A percentile compares a stretch with the other conserved stretches of the same genome.
phyloP scores from a whole-genome alignment of 192 early-diverging fungal genomes.

The Podila epigama region DNA sequence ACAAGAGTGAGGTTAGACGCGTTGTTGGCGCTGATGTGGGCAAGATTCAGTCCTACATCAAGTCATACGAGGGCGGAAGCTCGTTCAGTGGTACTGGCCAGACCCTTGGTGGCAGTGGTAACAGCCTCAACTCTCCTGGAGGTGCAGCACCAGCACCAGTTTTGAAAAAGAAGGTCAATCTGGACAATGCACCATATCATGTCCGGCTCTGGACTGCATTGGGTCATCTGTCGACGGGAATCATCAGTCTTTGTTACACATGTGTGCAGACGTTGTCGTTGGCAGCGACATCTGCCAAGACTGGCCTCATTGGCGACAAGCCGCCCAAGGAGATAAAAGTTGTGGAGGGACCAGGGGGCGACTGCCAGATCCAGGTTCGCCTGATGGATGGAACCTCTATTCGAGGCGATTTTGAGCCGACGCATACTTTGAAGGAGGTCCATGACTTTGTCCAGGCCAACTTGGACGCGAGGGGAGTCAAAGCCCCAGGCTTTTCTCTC shows the following conservation, averaged over 20 bases:
- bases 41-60: slow-evolving; percentile 37
- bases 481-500: slow-evolving; percentile 25
- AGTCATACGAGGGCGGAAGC: slow-evolving; percentile 29
- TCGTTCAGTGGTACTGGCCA: slow-evolving; percentile 42
- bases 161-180: not conserved
- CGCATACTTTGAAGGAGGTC: slow-evolving; percentile 23
- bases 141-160: not conserved
- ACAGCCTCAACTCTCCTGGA: not conserved
- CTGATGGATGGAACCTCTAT: slow-evolving; percentile 33
- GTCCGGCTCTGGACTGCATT: slow-evolving; percentile 26
- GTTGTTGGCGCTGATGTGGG: slow-evolving; percentile 31
- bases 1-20: slow-evolving; percentile 32
- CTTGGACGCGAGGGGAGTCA: slow-evolving; percentile 26
- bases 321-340: slow-evolving; percentile 8
- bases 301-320: slow-evolving; percentile 26
- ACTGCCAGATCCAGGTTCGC: slow-evolving; percentile 40
- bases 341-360: slow-evolving; percentile 35
- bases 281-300: slow-evolving; percentile 27
- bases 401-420: slow-evolving; percentile 35
- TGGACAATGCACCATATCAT: slow-evolving; percentile 28
- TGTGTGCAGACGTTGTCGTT: slow-evolving; percentile 11
- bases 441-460: slow-evolving; percentile 39
- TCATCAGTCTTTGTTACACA: slow-evolving; percentile 8
- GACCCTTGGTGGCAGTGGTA: slow-evolving; percentile 21
- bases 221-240: slow-evolving; percentile 27